These are phyloP conservation scores for Botrytis aclada DNA, from an alignment of 2,329 filamentous ascomycete genomes.

Conservation along the genomic window DNA sequence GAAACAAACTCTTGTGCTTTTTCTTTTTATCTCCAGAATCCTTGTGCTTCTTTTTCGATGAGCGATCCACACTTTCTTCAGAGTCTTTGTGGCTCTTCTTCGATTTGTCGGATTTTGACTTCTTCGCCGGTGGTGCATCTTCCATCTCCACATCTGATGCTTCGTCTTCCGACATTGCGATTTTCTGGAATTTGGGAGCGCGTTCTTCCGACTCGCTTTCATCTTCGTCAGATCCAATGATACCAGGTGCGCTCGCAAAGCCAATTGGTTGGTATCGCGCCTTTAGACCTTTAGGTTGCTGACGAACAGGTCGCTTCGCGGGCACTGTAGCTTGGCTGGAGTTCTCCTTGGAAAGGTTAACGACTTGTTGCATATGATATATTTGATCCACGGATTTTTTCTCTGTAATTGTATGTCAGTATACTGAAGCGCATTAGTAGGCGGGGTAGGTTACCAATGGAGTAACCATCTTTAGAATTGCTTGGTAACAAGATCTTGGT, in stretches of 20 bases:
- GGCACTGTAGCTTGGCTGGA: slow-evolving; percentile 42
- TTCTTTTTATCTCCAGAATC: slow-evolving; percentile 27
- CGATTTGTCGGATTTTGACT: slow-evolving; percentile 11
- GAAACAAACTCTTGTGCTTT: slow-evolving; percentile 27
- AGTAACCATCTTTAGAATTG: slow-evolving; percentile 52
- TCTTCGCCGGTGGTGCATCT: slow-evolving; percentile 21
- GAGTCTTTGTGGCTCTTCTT: slow-evolving; percentile 19
- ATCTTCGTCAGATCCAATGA: slow-evolving; percentile 37
- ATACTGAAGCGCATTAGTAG: neutral
- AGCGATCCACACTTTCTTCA: slow-evolving; percentile 15
- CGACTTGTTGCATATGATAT: slow-evolving; percentile 63
- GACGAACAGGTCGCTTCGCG: slow-evolving; percentile 52
- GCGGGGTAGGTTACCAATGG: slow-evolving; percentile 43
- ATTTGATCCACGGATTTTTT: slow-evolving; percentile 50
- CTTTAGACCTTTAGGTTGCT: slow-evolving; percentile 65
- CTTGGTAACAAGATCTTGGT: slow-evolving; percentile 62
- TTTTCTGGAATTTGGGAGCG: slow-evolving; percentile 13
- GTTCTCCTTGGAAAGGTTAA: slow-evolving; percentile 44
- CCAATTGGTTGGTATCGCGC: slow-evolving; percentile 68
- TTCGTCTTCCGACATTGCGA: slow-evolving; percentile 3
- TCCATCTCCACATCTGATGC: slow-evolving; percentile 26
- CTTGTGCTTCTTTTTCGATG: slow-evolving; percentile 31
- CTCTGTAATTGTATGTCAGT: slow-evolving; percentile 22
- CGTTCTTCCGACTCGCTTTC: slow-evolving; percentile 28
- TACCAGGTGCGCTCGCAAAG: slow-evolving; percentile 46